Percentiles rank a stretch among this genome's conserved stretches.
These are phyloP conservation scores for Diplodia seriata DNA, from an alignment of 2,329 filamentous ascomycete genomes.

Conservation along the genomic window DNA sequence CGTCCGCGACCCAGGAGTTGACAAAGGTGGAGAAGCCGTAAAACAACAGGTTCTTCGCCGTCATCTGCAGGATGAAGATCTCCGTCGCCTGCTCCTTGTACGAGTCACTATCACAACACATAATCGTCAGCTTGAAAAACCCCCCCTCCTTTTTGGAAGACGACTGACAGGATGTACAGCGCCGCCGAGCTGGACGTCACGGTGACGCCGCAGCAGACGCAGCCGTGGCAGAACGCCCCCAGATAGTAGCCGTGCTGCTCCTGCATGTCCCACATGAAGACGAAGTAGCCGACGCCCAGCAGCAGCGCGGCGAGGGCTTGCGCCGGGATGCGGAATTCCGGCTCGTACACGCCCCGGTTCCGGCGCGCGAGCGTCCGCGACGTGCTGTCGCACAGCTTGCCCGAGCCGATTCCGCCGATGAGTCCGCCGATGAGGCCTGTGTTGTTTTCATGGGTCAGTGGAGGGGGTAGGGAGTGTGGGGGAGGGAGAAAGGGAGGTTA, in stretches of 20 bases:
- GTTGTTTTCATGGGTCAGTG: too few species aligned
- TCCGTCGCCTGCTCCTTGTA: slow-evolving; percentile 42
- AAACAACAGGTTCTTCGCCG: slow-evolving; percentile 47
- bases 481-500: not conserved
- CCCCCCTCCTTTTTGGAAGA: too few species aligned
- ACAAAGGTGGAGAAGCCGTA: slow-evolving; percentile 46
- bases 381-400: slow-evolving; percentile 37
- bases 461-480: too few species aligned
- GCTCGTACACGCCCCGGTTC: slow-evolving; percentile 38
- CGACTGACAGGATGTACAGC: slow-evolving; percentile 45
- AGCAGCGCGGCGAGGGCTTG: slow-evolving; percentile 36
- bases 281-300: slow-evolving; percentile 38
- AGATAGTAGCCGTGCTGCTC: too few species aligned
- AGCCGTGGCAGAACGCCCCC: slow-evolving; percentile 38
- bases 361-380: slow-evolving; percentile 33
- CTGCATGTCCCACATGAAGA: slow-evolving; percentile 38
- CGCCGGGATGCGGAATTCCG: slow-evolving; percentile 40
- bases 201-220: slow-evolving; percentile 37
- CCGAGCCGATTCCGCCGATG: slow-evolving; percentile 37
- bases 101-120: slow-evolving; percentile 38
- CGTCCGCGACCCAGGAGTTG: slow-evolving; percentile 41
- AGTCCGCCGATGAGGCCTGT: slow-evolving; percentile 39
- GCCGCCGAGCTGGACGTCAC: slow-evolving; percentile 40
- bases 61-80: slow-evolving; percentile 48
- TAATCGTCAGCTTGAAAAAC: not conserved